Evolutionary conservation across 768 basidiomycete species (phyloP), one percentile per base, ranked within the genome.

Genomic region (Boletus rubescentipes): DNA sequence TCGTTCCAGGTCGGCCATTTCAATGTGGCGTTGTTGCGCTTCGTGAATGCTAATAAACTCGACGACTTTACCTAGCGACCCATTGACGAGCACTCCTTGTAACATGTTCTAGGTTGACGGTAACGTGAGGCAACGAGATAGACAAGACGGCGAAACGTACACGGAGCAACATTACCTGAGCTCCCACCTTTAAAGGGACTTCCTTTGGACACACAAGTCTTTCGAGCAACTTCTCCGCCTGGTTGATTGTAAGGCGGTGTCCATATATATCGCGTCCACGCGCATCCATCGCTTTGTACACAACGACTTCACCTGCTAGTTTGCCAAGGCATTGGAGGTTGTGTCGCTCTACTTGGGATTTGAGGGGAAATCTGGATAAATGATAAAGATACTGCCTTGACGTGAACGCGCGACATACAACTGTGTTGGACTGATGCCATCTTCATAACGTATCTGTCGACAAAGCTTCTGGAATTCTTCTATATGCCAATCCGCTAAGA

Each of bases 391-490:
- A 0, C 39, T 16, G 9, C 21, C 6, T 31, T 18, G 5, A n/a
- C 9, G 40, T 18, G 15, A 11, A 57, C 1, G 6, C 18, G 36
- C 55, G 31, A 69, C 85, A 46, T 66, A 96, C 90, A 99, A 73
- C 71, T 95, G 93, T 0, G 97, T 98, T 1, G 96, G 86, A 39
- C 79, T 86, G 21, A 97, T 78, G 0, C 87, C 91, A 66, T 97
- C 94, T 11, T 83, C 78, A 61, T 92, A 94, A 3, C 71, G 47
- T 32, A 95, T 83, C 12, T 74, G 64, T 30, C 94, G 77, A 2
- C 79, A 76, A 18, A 98, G 77, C 9, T 73, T 73, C 55, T 68
- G 79, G 76, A 98, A 97, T 55, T 80, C 83, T 16, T 67, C 56
- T 56, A 89, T 85, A 1, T 93, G 93, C 43, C 77, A 75, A 0